Conservation (phyloP, 1,139 yeast genomes). For the Sugiyamaella neomexicana region DNA sequence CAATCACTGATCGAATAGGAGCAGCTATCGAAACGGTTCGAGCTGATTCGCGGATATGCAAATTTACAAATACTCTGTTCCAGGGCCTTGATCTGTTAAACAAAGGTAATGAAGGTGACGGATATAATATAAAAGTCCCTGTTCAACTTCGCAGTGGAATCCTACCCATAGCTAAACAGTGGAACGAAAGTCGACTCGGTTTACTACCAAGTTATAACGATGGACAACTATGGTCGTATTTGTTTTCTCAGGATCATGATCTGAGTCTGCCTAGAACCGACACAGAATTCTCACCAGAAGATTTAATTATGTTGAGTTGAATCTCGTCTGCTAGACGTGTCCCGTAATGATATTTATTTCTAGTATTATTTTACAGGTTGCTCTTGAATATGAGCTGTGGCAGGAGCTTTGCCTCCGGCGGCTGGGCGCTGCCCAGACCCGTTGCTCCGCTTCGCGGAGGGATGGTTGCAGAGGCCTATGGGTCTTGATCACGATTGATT, state of each 20-base stretch:
- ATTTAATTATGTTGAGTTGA: slow-evolving; percentile 5
- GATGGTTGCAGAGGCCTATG: too few species aligned
- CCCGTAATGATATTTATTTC: too few species aligned
- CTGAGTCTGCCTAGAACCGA: background rate
- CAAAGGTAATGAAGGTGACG: slow-evolving; percentile 3
- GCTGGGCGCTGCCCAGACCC: too few species aligned
- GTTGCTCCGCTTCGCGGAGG: too few species aligned
- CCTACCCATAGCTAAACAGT: slow-evolving; percentile 8
- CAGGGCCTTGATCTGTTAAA: slow-evolving; percentile 15
- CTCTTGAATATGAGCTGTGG: too few species aligned
- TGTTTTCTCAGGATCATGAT: slow-evolving; percentile 7
- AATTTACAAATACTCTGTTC: slow-evolving; percentile 9
- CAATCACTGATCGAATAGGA: slow-evolving; percentile 3
- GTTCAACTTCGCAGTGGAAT: slow-evolving; percentile 13
- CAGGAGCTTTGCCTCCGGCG: too few species aligned
- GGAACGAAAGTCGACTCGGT: slow-evolving; percentile 8
- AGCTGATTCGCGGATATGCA: slow-evolving; percentile 10
- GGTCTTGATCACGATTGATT: too few species aligned
- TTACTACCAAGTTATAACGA: slow-evolving; percentile 11
- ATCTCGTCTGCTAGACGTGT: too few species aligned
- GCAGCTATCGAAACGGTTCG: slow-evolving; percentile 13
- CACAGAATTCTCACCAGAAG: background rate
- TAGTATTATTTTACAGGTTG: too few species aligned
- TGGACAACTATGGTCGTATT: slow-evolving; percentile 1
- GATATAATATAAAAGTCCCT: slow-evolving; percentile 11